phyloP scores from a whole-genome alignment of 768 basidiomycete genomes.

The Gyrodon lividus region DNA sequence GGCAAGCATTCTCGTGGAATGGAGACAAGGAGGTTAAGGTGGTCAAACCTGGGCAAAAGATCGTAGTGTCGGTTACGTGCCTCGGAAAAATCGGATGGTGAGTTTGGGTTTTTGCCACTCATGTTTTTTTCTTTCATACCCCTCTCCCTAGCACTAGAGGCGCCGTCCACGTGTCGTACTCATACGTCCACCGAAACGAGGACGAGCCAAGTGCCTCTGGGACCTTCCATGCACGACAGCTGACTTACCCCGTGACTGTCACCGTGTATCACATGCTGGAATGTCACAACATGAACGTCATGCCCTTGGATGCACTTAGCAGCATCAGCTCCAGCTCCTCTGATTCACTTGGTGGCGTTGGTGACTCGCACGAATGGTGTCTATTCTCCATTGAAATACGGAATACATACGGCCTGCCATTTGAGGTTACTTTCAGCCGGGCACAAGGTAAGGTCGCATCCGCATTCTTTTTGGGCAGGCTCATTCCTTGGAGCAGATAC shows the following conservation, averaged over 20 bases:
- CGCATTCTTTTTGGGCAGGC: not conserved
- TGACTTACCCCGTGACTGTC: conserved; percentile 85
- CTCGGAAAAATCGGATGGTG: conserved; percentile 93
- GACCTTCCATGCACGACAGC: conserved; percentile 81
- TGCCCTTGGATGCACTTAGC: conserved; percentile 49
- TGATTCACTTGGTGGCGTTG: conserved; percentile 37
- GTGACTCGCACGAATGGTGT: conserved; percentile 70
- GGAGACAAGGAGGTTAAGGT: conserved; percentile 39
- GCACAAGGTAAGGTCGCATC: conserved; percentile 48
- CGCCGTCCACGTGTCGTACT: conserved; percentile 81
- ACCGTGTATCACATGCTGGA: conserved; percentile 97
- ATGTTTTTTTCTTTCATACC: not conserved
- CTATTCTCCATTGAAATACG: conserved; percentile 87
- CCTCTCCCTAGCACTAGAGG: conserved; percentile 61
- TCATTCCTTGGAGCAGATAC: conserved; percentile 34
- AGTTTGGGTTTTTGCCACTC: conserved; percentile 28
- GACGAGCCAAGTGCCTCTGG: conserved; percentile 35
- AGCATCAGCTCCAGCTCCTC: conserved; percentile 18
- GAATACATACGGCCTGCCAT: conserved; percentile 89
- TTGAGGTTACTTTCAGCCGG: conserved; percentile 80
- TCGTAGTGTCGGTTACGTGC: conserved; percentile 68
- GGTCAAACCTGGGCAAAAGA: conserved; percentile 70
- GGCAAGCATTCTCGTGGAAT: conserved; percentile 80
- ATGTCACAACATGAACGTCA: conserved; percentile 77
- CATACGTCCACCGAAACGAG: conserved; percentile 52